phyloP scores from a whole-genome alignment of 192 early-diverging fungal species.

The Chytriomyces confervae region DNA sequence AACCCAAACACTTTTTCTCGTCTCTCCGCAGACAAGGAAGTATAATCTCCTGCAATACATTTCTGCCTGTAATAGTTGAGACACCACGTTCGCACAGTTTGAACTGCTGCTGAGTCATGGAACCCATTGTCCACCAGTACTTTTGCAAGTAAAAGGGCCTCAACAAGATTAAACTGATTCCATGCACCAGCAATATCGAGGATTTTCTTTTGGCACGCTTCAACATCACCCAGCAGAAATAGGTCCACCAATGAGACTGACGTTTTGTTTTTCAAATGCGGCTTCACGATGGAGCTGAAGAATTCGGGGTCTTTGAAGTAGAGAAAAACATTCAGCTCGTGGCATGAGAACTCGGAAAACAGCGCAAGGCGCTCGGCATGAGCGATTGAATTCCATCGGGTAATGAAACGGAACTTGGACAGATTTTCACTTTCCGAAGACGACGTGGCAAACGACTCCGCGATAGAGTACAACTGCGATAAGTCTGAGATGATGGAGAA shows the following conservation, averaged over 20 bases:
- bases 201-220: background rate
- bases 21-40: background rate
- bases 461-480: conserved; percentile 16
- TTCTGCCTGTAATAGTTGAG: conserved; percentile 5
- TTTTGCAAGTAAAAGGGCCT: conserved; percentile 12
- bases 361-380: background rate
- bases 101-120: background rate
- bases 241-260: conserved; percentile 2
- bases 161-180: conserved; percentile 16
- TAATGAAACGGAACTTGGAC: conserved; percentile 26
- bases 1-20: conserved; percentile 1
- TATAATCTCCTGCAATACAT: conserved; percentile 3
- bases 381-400: conserved; percentile 14
- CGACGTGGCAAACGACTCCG: background rate
- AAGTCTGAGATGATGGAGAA: conserved; percentile 18
- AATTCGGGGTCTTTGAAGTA: conserved; percentile 27
- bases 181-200: conserved; percentile 10
- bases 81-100: conserved; percentile 2
- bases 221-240: conserved; percentile 16
- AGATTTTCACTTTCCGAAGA: background rate
- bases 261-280: conserved; percentile 22
- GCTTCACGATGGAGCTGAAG: conserved; percentile 17
- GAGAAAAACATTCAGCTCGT: conserved; percentile 31
- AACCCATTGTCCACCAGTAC: background rate
- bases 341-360: conserved; percentile 31